Evolutionary conservation across 2,329 filamentous ascomycete species (phyloP), one percentile per base, ranked within the genome.

Genomic region (Periconia sp.): DNA sequence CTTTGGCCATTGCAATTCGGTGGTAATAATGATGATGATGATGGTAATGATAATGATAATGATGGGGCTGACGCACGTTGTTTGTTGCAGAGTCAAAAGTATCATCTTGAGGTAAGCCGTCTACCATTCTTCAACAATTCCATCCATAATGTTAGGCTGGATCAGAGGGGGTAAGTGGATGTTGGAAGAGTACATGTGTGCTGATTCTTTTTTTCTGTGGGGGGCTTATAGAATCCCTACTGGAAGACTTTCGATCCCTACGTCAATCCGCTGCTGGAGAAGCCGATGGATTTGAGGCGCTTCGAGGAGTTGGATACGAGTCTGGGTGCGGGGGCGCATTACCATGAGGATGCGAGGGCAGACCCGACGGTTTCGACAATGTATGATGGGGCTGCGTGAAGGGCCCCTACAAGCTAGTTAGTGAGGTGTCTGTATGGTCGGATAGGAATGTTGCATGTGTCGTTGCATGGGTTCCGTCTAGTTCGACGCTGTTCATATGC

Each of bases 171-270:
- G 12, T 13, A 21, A 10, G 12, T 48, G 29, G 32, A 10, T 4
- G 12, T 5, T 24, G 12, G 21, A 10, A 26, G 9, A 30, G 28
- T 21, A 17, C 10, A 17, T 34, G n/a, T 17, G 8, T 10, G 28
- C 28, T 30, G 13, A 33, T 33, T 9, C 5, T 18, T 16, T 33
- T 8, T 18, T 11, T 5, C 12, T 33, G 35, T 12, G 34, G n/a
- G n/a, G n/a, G n/a, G n/a, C n/a, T n/a, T n/a, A n/a, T 23, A 65
- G 60, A 88, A 88, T 69, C 85, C 85, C 0, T 88, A 88, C 75
- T 88, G 84, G 84, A 80, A 87, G 74, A 88, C 86, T 1, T 89
- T 89, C 57, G 86, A 89, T 65, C 84, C 85, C 5, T 89, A 88
- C 57, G 86, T 89, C 21, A 75, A 83, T 34, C 87, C 86, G 3